phyloP scores from a whole-genome alignment of 257 asterid genomes.

The Paulownia fortunei region DNA sequence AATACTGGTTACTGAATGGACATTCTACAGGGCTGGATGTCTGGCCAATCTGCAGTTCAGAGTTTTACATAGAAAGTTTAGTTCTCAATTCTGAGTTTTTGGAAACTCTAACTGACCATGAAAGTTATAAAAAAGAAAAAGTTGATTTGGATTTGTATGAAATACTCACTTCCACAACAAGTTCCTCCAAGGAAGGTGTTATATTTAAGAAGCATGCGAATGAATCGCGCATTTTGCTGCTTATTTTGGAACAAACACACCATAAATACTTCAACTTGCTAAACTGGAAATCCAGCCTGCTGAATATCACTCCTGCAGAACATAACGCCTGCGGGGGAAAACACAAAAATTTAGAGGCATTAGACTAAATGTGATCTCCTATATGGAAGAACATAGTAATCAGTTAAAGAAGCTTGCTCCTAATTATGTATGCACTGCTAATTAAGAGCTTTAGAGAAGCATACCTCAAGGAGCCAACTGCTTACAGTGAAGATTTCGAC shows the following conservation, averaged over 20 bases:
- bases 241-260: neutral
- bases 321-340: conserved; percentile 21
- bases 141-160: neutral
- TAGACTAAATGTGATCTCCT: neutral
- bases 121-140: too few relatives aligned
- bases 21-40: neutral
- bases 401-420: neutral
- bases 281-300: conserved; percentile 28
- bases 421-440: too few relatives aligned
- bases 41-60: conserved; percentile 10
- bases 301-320: conserved; percentile 31
- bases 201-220: conserved; percentile 29
- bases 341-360: neutral
- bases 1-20: conserved; percentile 11
- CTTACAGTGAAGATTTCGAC: conserved; percentile 32
- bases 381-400: neutral
- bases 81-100: too few relatives aligned
- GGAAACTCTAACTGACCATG: too few relatives aligned
- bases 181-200: conserved; percentile 32
- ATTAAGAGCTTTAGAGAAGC: neutral
- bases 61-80: neutral
- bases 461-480: conserved; percentile 47
- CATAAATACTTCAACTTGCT: conserved; percentile 20
- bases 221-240: conserved; percentile 27
- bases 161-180: neutral